A percentile compares a stretch with the other conserved stretches of the same genome.
Evolutionary conservation across 805 yeast species (phyloP).

Genomic region (Saccharomyces eubayanus): DNA sequence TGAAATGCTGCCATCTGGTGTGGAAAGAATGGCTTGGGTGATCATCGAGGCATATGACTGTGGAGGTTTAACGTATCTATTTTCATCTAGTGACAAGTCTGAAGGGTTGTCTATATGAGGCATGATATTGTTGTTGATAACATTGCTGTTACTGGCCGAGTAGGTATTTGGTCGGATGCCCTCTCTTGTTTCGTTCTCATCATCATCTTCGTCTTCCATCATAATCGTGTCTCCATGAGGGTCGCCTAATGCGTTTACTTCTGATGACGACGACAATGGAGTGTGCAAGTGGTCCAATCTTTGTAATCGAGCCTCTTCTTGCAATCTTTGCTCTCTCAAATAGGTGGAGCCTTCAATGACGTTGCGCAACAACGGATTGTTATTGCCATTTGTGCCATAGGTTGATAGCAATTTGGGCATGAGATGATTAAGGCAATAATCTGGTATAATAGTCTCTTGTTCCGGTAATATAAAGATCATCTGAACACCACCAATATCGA

Average conservation of each 20-base stretch:
- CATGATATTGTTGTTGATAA: conserved; percentile 6
- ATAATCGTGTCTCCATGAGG: background rate
- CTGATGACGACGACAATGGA: conserved; percentile 4
- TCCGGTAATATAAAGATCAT: conserved; percentile 98
- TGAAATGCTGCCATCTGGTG: conserved; percentile 76
- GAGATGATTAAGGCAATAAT: conserved; percentile 27
- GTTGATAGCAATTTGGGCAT: conserved; percentile 26
- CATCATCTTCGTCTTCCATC: background rate
- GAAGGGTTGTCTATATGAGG: conserved; percentile 21
- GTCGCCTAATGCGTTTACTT: background rate
- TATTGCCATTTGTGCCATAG: conserved; percentile 18
- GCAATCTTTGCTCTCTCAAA: conserved; percentile 3
- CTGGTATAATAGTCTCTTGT: conserved; percentile 58
- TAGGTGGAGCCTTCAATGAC: conserved; percentile 6
- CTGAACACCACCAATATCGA: conserved; percentile 94
- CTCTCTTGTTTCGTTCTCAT: background rate
- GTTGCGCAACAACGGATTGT: conserved; percentile 9
- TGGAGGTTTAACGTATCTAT: conserved; percentile 86
- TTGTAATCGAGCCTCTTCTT: conserved; percentile 2
- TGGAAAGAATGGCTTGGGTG: conserved; percentile 87
- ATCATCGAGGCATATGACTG: conserved; percentile 96
- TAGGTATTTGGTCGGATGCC: background rate
- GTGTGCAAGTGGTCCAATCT: conserved; percentile 3
- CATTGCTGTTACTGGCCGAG: conserved; percentile 8
- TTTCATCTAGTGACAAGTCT: conserved; percentile 61